Evolutionary conservation across 345 rosid genomes (phyloP), one percentile per base, ranked within the genome.

Genomic region (Streptanthus diversifolius): DNA sequence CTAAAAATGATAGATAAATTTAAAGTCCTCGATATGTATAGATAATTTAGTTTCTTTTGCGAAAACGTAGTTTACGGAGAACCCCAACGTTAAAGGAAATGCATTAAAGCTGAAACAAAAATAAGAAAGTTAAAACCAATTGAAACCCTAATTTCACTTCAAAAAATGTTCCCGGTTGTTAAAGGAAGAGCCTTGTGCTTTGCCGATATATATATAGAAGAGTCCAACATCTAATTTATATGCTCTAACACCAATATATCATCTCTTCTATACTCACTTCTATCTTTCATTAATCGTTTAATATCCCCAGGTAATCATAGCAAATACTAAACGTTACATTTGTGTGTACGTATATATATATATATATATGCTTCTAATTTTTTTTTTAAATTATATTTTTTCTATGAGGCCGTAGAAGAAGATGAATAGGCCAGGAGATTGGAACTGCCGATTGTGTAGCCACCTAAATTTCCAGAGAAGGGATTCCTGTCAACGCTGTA

Each of bases 401-500:
- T 44, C 7, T 21, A 24, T n/a, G 30, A 14, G 44, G 13, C 3
- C 11, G 25, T 52, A 52, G 70, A 74, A 55, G 75, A 86, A 81
- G 66, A 88, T 90, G 97, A 93, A 76, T 77, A 84, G 98, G 74
- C 92, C 96, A 7, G 97, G 98, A 52, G 98, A 90, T 55, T 93
- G 98, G 98, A 90, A 87, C 80, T 93, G 98, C 80, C 77, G 87
- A 76, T 81, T 87, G 32, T 93, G 98, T 84, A 84, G 77, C 74
- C 87, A 89, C 83, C 79, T 90, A 59, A 93, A 93, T 83, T 90
- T 93, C 82, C 97, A 90, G 39, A 77, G 96, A 48, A 79, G 97
- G 39, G 96, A 87, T 33, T 80, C 89, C 0, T 93, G 98, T 84
- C 98, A 87, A 70, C 87, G 96, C 9, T 93, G 98, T 22, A 64